These are phyloP conservation scores for Pichia californica DNA, from an alignment of 805 yeast species.

Conservation along the genomic window DNA sequence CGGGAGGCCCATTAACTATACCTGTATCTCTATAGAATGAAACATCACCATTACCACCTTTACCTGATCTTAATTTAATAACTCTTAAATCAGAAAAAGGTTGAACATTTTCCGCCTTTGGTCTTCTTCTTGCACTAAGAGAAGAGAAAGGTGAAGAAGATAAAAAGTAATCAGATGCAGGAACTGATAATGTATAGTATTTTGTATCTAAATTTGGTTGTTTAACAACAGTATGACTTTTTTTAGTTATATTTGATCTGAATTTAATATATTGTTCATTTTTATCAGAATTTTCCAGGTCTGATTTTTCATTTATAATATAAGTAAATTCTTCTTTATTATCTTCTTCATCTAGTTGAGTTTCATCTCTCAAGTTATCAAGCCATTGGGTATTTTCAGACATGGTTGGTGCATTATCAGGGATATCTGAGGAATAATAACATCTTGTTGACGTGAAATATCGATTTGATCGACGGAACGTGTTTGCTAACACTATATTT, in stretches of 20 bases:
- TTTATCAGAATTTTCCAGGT: slow-evolving; percentile 17
- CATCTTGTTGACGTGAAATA: neutral
- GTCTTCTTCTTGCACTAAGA: slow-evolving; percentile 31
- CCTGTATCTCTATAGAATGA: slow-evolving; percentile 87
- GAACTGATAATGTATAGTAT: slow-evolving; percentile 25
- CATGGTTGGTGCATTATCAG: slow-evolving; percentile 33
- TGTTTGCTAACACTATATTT: neutral
- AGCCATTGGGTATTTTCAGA: slow-evolving; percentile 31
- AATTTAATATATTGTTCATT: slow-evolving; percentile 13
- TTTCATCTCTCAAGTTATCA: slow-evolving; percentile 9
- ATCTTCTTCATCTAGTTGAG: neutral
- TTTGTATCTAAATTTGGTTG: slow-evolving; percentile 13
- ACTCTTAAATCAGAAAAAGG: slow-evolving; percentile 61
- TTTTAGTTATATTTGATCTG: slow-evolving; percentile 12
- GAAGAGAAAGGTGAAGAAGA: slow-evolving; percentile 36
- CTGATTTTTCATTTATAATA: slow-evolving; percentile 15
- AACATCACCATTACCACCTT: slow-evolving; percentile 84
- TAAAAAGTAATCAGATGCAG: slow-evolving; percentile 27
- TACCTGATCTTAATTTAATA: slow-evolving; percentile 64
- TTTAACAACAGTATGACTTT: slow-evolving; percentile 12
- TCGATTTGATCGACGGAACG: too few relatives aligned
- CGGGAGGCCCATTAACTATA: slow-evolving; percentile 85
- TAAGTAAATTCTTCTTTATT: slow-evolving; percentile 15
- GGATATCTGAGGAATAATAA: slow-evolving; percentile 12
- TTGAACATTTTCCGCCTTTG: slow-evolving; percentile 37